Evolutionary conservation across 768 basidiomycete genomes (phyloP).

Genomic region (Mycena maculata): DNA sequence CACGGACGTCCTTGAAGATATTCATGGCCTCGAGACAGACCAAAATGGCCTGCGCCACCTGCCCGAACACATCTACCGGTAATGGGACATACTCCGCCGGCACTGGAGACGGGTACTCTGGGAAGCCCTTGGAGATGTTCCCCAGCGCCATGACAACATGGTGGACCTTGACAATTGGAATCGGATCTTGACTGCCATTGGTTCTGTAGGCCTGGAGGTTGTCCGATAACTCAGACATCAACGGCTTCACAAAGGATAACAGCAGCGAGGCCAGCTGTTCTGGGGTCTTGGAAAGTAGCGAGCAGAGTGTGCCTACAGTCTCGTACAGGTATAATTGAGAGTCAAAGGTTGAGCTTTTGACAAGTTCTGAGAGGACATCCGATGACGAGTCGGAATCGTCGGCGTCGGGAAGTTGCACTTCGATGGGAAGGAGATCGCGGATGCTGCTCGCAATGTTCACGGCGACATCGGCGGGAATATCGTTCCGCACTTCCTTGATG

Average conservation of each 20-base stretch:
- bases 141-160: slow-evolving; percentile 96
- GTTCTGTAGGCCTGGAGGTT: slow-evolving; percentile 65
- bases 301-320: slow-evolving; percentile 86
- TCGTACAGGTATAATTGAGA: slow-evolving; percentile 96
- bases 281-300: slow-evolving; percentile 73
- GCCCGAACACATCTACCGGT: slow-evolving; percentile 81
- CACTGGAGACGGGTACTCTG: slow-evolving; percentile 82
- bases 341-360: slow-evolving; percentile 82
- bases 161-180: slow-evolving; percentile 89
- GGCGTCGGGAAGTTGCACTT: slow-evolving; percentile 79
- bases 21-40: slow-evolving; percentile 92
- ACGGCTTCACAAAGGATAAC: slow-evolving; percentile 83
- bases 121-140: slow-evolving; percentile 96
- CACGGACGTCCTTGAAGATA: slow-evolving; percentile 84
- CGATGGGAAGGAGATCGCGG: slow-evolving; percentile 82
- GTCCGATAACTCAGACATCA: slow-evolving; percentile 77
- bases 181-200: slow-evolving; percentile 71
- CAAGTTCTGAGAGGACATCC: slow-evolving; percentile 83
- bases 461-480: slow-evolving; percentile 80
- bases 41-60: slow-evolving; percentile 88
- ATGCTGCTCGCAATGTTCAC: slow-evolving; percentile 77
- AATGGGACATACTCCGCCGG: slow-evolving; percentile 77
- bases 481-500: slow-evolving; percentile 83
- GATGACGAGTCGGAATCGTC: slow-evolving; percentile 70
- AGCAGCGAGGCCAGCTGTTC: slow-evolving; percentile 77